These are phyloP conservation scores for Kodamaea sagamina DNA, from an alignment of 805 yeast genomes.

Conservation along the genomic window DNA sequence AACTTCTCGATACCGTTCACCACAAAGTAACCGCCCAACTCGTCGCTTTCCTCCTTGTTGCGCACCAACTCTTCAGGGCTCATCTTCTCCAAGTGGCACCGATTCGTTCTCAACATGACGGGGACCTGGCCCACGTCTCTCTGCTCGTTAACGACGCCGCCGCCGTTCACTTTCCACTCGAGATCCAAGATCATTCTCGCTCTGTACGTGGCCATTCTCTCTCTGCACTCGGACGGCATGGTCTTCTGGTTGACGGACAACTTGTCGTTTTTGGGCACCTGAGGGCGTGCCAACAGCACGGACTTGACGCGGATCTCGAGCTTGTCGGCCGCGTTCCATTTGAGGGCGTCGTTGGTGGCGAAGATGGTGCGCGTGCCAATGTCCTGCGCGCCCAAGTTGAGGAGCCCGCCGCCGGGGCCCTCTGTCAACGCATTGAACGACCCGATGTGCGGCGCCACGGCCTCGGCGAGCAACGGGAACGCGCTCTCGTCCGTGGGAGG, in stretches of 20 bases:
- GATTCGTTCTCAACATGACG: slow-evolving; percentile 83
- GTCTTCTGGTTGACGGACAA: slow-evolving; percentile 75
- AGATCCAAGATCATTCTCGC: slow-evolving; percentile 78
- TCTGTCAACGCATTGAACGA: slow-evolving; percentile 94
- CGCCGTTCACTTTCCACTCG: slow-evolving; percentile 85
- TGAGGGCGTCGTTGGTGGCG: slow-evolving; percentile 68
- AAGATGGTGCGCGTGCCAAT: slow-evolving; percentile 84
- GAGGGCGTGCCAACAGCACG: slow-evolving; percentile 84
- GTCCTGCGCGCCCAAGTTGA: slow-evolving; percentile 83
- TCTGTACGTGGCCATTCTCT: slow-evolving; percentile 79
- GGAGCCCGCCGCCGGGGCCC: slow-evolving; percentile 80
- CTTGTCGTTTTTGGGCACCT: slow-evolving; percentile 69
- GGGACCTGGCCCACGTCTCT: slow-evolving; percentile 94
- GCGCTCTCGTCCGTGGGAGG: slow-evolving; percentile 89
- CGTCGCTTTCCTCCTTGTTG: slow-evolving; percentile 88
- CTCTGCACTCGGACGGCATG: slow-evolving; percentile 82
- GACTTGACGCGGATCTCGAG: slow-evolving; percentile 81
- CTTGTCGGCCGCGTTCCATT: slow-evolving; percentile 72
- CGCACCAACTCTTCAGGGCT: slow-evolving; percentile 81
- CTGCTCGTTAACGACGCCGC: slow-evolving; percentile 74
- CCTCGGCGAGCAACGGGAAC: slow-evolving; percentile 80
- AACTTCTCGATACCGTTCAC: slow-evolving; percentile 97
- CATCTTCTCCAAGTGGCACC: slow-evolving; percentile 85
- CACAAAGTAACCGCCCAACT: slow-evolving; percentile 93
- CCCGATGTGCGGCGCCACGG: slow-evolving; percentile 93